Base-by-base conservation (phyloP, 768 basidiomycete genomes). In the Suillus sp. region DNA sequence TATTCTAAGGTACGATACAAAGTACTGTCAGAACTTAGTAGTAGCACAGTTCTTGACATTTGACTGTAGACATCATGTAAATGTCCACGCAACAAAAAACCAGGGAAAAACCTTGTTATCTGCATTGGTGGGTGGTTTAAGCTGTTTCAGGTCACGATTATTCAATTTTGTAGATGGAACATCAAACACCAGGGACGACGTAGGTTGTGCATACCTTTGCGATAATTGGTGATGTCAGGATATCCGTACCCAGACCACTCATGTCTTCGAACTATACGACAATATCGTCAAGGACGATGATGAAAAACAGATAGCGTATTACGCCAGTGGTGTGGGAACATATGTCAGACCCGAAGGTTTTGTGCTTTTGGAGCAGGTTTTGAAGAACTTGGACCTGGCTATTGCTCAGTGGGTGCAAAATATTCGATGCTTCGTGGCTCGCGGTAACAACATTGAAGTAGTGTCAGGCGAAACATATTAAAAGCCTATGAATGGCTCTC, bases 251-350 rank as follows among this genome's bases (percentile, higher is more conserved):
- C 61, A 80, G 79, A 78, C 77, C 45, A 77, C 76, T 60, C 76
- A 79, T 38, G 69, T 80, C n/a, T 67, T 79, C n/a, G 75, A 78
- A 59, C 57, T 79, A 1, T 78, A 78, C 50, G 66, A 65, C 40
- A 70, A 68, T 5, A 62, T 79, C n/a, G 62, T 65, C 5, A 65
- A 73, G 45, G 61, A 51, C 30, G 61, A 70, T 10, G 40, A 70
- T 16, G 35, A 47, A 9, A 65, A 62, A 32, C 79, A 79, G 62
- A 59, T 67, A 14, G 74, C 76, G 1, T 79, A 76, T 61, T 79
- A 79, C 59, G 72, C 73, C 47, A 78, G 77, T 45, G 78, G 78
- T 1, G 77, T 80, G 47, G 78, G 78, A 16, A 79, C 79, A 0
- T 68, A 72, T 40, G 74, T 71, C 0, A 71, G 69, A 47, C 70